phyloP scores from a whole-genome alignment of 345 rosid species.

The Lagerstroemia speciosa region DNA sequence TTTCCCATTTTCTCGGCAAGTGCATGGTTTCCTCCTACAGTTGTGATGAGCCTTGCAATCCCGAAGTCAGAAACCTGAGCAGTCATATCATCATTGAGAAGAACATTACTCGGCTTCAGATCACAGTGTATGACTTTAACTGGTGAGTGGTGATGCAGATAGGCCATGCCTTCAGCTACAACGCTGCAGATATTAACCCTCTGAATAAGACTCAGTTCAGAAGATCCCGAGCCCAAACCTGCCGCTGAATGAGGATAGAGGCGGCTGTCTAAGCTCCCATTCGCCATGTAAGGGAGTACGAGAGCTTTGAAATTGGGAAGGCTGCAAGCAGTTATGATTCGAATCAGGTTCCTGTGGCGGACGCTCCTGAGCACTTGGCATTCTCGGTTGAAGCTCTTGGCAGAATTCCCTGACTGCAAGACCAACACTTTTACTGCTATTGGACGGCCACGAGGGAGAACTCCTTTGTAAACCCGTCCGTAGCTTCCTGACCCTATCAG shows the following conservation, averaged over 20 bases:
- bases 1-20: slow-evolving; percentile 35
- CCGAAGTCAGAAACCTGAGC: slow-evolving; percentile 57
- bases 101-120: slow-evolving; percentile 57
- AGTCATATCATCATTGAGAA: slow-evolving; percentile 57
- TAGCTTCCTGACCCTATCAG: slow-evolving; percentile 40
- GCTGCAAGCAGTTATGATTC: slow-evolving; percentile 52
- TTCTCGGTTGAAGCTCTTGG: slow-evolving; percentile 51
- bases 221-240: slow-evolving; percentile 22
- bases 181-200: slow-evolving; percentile 50
- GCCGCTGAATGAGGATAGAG: slow-evolving; percentile 32
- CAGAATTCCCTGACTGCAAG: slow-evolving; percentile 37
- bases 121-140: slow-evolving; percentile 48
- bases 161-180: slow-evolving; percentile 54
- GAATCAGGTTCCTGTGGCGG: slow-evolving; percentile 45
- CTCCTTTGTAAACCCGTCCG: slow-evolving; percentile 41
- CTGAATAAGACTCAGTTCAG: slow-evolving; percentile 38
- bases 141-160: slow-evolving; percentile 55
- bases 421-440: slow-evolving; percentile 44
- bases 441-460: slow-evolving; percentile 32
- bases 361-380: slow-evolving; percentile 49
- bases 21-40: slow-evolving; percentile 23
- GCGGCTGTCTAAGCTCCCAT: slow-evolving; percentile 43
- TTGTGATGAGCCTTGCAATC: slow-evolving; percentile 36
- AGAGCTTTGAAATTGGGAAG: slow-evolving; percentile 52
- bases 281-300: slow-evolving; percentile 48